Conservation (phyloP, 1,284 basidiomycete species). For the Tranzscheliella williamsii region DNA sequence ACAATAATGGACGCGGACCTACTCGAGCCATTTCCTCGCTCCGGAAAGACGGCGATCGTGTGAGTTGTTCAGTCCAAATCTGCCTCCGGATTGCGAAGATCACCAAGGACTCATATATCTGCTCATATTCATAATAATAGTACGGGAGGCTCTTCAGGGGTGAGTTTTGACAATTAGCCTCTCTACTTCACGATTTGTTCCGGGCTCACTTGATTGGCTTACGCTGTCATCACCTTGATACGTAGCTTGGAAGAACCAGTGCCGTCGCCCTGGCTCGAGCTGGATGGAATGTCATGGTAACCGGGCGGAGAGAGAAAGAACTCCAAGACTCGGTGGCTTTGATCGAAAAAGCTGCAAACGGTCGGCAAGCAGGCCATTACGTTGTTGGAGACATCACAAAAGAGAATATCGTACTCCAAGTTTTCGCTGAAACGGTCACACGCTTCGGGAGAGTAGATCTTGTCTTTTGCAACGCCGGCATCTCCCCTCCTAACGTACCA, state of each 20-base stretch:
- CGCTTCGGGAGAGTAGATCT: conserved; percentile 42
- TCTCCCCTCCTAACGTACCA: conserved; percentile 40
- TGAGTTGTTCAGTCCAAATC: too few species aligned
- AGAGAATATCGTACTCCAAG: conserved; percentile 31
- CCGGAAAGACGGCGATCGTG: conserved; percentile 48
- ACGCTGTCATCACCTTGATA: too few species aligned
- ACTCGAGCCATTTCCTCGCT: conserved; percentile 27
- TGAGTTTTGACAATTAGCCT: conserved; percentile 15
- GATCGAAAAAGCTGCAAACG: conserved; percentile 21
- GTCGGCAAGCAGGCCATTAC: conserved; percentile 5
- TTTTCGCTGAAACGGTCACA: conserved; percentile 27
- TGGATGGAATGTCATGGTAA: conserved; percentile 48
- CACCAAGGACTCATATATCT: too few species aligned
- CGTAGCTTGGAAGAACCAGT: conserved; percentile 39
- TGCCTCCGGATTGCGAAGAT: too few species aligned
- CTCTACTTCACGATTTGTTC: too few species aligned
- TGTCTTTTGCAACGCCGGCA: conserved; percentile 49
- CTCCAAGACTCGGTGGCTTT: conserved; percentile 20
- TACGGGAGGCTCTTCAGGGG: conserved; percentile 37
- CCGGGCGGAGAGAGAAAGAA: conserved; percentile 30
- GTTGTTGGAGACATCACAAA: conserved; percentile 41
- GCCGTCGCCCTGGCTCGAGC: conserved; percentile 39
- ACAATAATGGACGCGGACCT: conserved; percentile 10
- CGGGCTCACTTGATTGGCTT: too few species aligned
- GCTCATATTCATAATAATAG: too few species aligned